phyloP scores from a whole-genome alignment of 1,139 yeast species.

The Blastobotrys illinoisensis region DNA sequence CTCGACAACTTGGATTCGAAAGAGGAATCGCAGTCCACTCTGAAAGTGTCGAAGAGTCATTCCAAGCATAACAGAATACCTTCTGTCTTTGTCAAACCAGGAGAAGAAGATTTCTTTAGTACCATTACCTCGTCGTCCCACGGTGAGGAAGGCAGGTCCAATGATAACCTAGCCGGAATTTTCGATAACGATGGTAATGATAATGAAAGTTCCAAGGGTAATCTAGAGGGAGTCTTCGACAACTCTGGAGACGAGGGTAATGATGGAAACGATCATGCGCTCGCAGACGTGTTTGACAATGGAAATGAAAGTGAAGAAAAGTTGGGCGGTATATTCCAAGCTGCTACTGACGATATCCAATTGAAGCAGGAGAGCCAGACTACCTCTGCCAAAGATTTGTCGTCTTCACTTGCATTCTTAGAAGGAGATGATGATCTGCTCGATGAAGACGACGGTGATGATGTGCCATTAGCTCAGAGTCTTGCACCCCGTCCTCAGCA shows the following conservation, averaged over 20 bases:
- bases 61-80: conserved; percentile 17
- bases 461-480: conserved; percentile 2
- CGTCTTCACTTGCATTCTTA: conserved; percentile 34
- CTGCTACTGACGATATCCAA: conserved; percentile 10
- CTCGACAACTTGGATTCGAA: conserved; percentile 1
- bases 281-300: neutral
- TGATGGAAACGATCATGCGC: too few species aligned
- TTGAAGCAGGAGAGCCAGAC: conserved; percentile 1
- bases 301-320: neutral
- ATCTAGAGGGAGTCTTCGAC: neutral
- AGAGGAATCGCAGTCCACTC: neutral
- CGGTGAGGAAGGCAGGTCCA: neutral
- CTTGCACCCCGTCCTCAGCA: conserved; percentile 3
- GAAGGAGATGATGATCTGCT: conserved; percentile 42
- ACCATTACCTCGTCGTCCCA: conserved; percentile 8
- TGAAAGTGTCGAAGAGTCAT: neutral
- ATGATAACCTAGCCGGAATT: neutral
- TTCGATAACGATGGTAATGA: neutral
- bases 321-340: conserved; percentile 14
- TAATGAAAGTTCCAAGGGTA: neutral
- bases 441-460: conserved; percentile 18
- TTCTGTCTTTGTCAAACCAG: conserved; percentile 19
- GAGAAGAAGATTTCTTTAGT: conserved; percentile 21
- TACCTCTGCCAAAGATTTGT: conserved; percentile 8
- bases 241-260: neutral